Conservation (phyloP, 2,329 filamentous ascomycete species). For the Neobulgaria alba region DNA sequence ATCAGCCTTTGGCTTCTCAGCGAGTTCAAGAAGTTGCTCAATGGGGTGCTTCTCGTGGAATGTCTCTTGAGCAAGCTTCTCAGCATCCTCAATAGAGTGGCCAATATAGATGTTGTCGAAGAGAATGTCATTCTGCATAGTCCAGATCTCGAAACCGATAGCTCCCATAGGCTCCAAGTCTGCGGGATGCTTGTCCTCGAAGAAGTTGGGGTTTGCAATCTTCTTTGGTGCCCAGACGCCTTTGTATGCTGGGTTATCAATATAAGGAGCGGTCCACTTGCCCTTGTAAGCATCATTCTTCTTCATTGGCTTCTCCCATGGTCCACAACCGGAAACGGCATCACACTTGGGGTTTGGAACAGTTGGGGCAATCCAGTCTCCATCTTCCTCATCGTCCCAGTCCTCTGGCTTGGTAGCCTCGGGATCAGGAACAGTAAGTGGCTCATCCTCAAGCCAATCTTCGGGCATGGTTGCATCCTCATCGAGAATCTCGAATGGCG, state of each 20-base stretch:
- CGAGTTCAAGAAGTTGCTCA: constrained; percentile 73
- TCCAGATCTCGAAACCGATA: constrained; percentile 98
- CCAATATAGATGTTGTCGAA: constrained; percentile 99
- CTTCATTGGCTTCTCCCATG: constrained; percentile 85
- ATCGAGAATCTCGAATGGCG: constrained; percentile 91
- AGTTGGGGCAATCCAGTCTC: constrained; percentile 83
- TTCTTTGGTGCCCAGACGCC: constrained; percentile 88
- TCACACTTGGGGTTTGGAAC: constrained; percentile 94
- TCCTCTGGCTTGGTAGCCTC: constrained; percentile 97
- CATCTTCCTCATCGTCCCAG: constrained; percentile 99
- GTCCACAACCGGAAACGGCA: constrained; percentile 86
- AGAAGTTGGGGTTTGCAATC: constrained; percentile 95
- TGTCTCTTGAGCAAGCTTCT: constrained; percentile 79
- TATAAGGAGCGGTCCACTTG: constrained; percentile 88
- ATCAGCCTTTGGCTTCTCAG: constrained; percentile 66
- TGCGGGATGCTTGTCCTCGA: constrained; percentile 90
- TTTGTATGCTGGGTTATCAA: constrained; percentile 99
- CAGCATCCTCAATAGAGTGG: constrained; percentile 88
- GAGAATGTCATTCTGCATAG: constrained; percentile 97
- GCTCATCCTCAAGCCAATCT: constrained; percentile 92
- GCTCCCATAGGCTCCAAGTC: constrained; percentile 98
- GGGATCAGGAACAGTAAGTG: constrained; percentile 75
- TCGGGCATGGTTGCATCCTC: constrained; percentile 85
- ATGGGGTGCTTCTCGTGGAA: constrained; percentile 81
- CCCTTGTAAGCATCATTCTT: constrained; percentile 93